Evolutionary conservation across 2,329 filamentous ascomycete species (phyloP).

Genomic region (Nannizzia gypsea): DNA sequence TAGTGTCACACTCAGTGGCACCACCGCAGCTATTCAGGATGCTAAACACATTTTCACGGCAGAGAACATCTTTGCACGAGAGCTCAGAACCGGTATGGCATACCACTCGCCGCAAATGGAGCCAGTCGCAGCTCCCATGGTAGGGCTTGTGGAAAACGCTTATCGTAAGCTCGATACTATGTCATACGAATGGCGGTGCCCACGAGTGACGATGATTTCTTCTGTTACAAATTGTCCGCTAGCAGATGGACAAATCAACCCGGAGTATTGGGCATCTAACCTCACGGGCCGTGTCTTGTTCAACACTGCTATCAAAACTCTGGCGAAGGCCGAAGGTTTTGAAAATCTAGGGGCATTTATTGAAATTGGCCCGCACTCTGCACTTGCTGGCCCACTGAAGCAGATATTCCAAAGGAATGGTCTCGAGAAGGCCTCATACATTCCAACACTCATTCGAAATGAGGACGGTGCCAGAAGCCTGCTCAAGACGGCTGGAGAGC

Average conservation of each 20-base stretch:
- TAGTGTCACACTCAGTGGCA: slow-evolving; percentile 20
- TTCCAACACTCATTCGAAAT: slow-evolving; percentile 2
- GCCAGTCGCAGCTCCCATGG: slow-evolving; percentile 14
- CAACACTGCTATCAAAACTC: neutral
- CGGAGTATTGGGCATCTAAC: slow-evolving; percentile 5
- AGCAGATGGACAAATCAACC: no score
- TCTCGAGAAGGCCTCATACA: slow-evolving; percentile 1
- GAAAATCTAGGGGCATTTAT: neutral
- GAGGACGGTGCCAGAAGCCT: slow-evolving; percentile 7
- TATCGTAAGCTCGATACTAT: neutral
- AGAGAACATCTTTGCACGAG: slow-evolving; percentile 9
- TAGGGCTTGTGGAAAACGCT: no score
- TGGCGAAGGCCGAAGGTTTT: no score
- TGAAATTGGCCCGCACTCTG: slow-evolving; percentile 13
- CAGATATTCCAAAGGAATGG: no score
- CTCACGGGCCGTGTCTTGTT: no score
- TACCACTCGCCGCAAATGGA: slow-evolving; percentile 10
- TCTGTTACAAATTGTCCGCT: no score
- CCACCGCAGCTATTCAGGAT: slow-evolving; percentile 12
- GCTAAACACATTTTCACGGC: slow-evolving; percentile 14
- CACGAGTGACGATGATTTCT: no score
- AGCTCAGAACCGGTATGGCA: slow-evolving; percentile 10
- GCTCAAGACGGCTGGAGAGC: neutral
- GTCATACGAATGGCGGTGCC: neutral
- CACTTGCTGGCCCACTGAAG: slow-evolving; percentile 12